phyloP scores from a whole-genome alignment of 2,329 filamentous ascomycete genomes.

The Grosmannia serpens region DNA sequence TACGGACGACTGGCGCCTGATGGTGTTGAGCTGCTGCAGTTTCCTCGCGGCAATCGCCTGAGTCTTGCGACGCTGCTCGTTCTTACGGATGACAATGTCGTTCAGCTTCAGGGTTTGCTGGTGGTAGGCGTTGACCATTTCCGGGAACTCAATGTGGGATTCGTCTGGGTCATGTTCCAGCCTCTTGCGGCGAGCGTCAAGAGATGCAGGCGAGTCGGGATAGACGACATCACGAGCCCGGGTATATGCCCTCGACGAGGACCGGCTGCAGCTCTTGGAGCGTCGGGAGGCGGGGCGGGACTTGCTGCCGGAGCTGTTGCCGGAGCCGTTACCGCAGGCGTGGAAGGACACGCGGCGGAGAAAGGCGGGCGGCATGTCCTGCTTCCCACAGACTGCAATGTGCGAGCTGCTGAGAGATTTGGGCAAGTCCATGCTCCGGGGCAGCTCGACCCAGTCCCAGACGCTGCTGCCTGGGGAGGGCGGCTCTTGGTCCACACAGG shows the following conservation, averaged over 20 bases:
- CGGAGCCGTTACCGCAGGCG: not conserved
- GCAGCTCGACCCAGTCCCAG: not conserved
- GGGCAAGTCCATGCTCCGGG: not conserved
- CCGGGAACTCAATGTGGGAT: not conserved
- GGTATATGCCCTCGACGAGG: not conserved
- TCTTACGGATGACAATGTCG: not conserved
- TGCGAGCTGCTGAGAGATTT: not conserved
- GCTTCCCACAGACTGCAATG: not conserved
- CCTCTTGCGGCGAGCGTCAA: not conserved
- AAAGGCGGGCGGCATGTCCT: not conserved
- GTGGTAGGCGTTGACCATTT: not conserved
- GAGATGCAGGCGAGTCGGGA: not conserved
- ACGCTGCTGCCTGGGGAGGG: not conserved
- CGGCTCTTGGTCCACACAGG: not conserved
- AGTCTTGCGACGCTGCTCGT: not conserved
- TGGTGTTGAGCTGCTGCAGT: not conserved
- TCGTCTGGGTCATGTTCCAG: too few species aligned
- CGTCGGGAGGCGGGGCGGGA: not conserved
- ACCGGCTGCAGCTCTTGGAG: not conserved
- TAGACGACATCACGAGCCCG: not conserved
- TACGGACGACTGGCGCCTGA: not conserved
- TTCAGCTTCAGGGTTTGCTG: constrained; percentile 1
- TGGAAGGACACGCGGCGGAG: not conserved
- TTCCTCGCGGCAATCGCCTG: not conserved
- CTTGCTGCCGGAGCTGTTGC: not conserved